These are phyloP conservation scores for Stachybotrys chartarum DNA, from an alignment of 2,329 filamentous ascomycete genomes.

Conservation along the genomic window DNA sequence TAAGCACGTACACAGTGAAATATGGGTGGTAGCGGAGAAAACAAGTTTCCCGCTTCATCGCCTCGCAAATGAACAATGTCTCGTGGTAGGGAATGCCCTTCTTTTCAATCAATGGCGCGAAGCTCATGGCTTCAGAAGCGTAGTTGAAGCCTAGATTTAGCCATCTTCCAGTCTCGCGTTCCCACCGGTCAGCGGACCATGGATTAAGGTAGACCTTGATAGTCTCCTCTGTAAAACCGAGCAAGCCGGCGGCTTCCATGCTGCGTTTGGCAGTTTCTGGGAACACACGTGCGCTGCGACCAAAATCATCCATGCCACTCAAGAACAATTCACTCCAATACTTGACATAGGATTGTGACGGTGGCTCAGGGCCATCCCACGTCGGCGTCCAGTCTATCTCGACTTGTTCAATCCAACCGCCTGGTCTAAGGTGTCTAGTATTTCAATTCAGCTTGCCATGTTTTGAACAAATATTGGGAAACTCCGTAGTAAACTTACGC, in stretches of 20 bases:
- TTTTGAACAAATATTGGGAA: background rate
- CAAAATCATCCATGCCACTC: conserved; percentile 58
- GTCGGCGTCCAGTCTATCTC: conserved; percentile 80
- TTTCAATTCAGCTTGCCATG: background rate
- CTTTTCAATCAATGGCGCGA: conserved; percentile 60
- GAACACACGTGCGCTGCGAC: conserved; percentile 57
- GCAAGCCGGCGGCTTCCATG: conserved; percentile 67
- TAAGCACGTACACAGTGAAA: conserved; percentile 62
- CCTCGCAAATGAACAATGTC: conserved; percentile 53
- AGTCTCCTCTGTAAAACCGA: conserved; percentile 65
- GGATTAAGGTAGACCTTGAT: conserved; percentile 67
- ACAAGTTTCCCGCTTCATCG: conserved; percentile 62
- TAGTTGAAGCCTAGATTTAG: conserved; percentile 74
- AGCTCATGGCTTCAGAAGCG: conserved; percentile 64
- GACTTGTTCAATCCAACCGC: conserved; percentile 77
- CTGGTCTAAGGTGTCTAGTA: conserved; percentile 66
- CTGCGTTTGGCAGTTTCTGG: conserved; percentile 43
- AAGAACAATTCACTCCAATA: conserved; percentile 66
- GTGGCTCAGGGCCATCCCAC: conserved; percentile 59
- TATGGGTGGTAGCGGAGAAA: conserved; percentile 63
- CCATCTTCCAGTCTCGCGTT: conserved; percentile 68
- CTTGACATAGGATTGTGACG: conserved; percentile 47
- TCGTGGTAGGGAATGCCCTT: conserved; percentile 44
- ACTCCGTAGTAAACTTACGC: conserved; percentile 37
- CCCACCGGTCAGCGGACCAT: conserved; percentile 58